These are phyloP conservation scores for Exsudoporus floridanus DNA, from an alignment of 1,284 basidiomycete species.

Conservation along the genomic window DNA sequence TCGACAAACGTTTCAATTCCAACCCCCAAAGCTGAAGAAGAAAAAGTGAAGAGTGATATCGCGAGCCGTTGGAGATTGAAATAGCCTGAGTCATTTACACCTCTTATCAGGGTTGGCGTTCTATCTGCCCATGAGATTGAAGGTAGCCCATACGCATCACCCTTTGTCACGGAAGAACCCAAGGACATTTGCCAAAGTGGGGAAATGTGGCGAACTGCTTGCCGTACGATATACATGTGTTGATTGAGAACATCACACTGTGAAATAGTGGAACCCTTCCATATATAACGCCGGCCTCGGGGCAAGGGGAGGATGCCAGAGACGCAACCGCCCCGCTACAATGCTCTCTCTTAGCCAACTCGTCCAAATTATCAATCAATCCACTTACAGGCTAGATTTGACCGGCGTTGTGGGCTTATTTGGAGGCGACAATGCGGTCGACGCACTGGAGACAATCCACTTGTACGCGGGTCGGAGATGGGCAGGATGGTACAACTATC, in stretches of 20 bases:
- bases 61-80: not conserved
- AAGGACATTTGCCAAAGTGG: not conserved
- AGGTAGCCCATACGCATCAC: not conserved
- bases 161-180: conserved; percentile 1
- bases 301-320: not conserved
- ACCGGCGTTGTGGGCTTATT: conserved; percentile 31
- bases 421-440: conserved; percentile 33
- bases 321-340: not conserved
- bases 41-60: not conserved
- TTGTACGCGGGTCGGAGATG: conserved; percentile 30
- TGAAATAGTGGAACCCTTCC: not conserved
- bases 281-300: conserved; percentile 14
- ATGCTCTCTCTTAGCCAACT: conserved; percentile 19
- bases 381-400: conserved; percentile 24
- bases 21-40: not conserved
- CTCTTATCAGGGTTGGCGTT: not conserved
- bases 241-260: not conserved
- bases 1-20: not conserved
- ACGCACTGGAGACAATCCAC: conserved; percentile 34
- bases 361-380: conserved; percentile 12
- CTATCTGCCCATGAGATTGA: not conserved
- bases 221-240: not conserved
- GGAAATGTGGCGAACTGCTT: not conserved
- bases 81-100: no score
- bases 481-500: conserved; percentile 39